Evolutionary conservation across 108 stramenopile genomes (phyloP).

Genomic region (Cyclostephanos invisitatus): DNA sequence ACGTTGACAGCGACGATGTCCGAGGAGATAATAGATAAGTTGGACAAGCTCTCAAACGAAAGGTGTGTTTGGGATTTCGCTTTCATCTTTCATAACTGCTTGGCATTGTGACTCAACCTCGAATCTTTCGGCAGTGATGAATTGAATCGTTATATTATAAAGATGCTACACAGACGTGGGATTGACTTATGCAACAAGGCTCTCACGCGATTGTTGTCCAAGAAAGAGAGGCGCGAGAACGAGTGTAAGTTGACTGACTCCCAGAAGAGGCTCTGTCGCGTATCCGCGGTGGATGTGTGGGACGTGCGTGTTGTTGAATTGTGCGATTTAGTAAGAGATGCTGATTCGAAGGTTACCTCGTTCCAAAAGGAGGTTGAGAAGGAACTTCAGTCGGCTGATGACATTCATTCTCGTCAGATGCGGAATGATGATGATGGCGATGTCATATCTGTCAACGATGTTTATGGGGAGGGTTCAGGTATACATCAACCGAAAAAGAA

Average conservation of each 20-base stretch:
- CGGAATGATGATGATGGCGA: background rate
- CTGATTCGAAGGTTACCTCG: slow-evolving; percentile 6
- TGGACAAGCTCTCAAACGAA: background rate
- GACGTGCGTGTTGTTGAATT: slow-evolving; percentile 3
- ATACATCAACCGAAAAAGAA: background rate
- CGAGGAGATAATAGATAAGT: background rate
- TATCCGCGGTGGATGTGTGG: slow-evolving; percentile 4
- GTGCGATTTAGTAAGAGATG: slow-evolving; percentile 7
- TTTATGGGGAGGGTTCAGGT: background rate
- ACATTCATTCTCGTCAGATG: background rate
- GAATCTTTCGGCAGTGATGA: background rate
- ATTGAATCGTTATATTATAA: background rate
- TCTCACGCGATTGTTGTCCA: slow-evolving; percentile 6
- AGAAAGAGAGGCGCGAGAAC: slow-evolving; percentile 10
- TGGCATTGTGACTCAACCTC: background rate
- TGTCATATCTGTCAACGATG: background rate
- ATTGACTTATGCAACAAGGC: slow-evolving; percentile 7
- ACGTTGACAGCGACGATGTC: background rate
- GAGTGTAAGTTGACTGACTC: background rate
- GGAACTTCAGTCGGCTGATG: background rate
- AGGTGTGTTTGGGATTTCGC: background rate
- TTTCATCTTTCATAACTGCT: background rate
- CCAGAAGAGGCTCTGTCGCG: slow-evolving; percentile 6
- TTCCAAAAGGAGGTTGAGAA: slow-evolving; percentile 13
- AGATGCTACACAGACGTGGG: slow-evolving; percentile 7